Base-by-base conservation (phyloP, 1,284 basidiomycete genomes). In the Microstroma glucosiphilum region DNA sequence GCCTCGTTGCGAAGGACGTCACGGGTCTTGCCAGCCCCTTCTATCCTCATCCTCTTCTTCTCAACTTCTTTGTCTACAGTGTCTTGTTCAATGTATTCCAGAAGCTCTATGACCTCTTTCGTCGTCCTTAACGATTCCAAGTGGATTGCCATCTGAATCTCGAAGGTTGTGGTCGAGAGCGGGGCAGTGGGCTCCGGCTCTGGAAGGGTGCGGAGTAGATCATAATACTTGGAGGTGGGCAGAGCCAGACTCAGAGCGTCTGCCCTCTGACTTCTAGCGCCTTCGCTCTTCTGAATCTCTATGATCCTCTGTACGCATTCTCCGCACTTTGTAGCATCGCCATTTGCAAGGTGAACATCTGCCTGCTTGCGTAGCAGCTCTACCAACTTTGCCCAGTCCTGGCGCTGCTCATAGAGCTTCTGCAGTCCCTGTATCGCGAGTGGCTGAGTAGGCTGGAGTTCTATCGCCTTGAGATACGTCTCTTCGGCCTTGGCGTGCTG, bases 251-350 rank as follows among this genome's bases (percentile, higher is more conserved):
- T 83, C 11, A 97, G 82, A 0, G 19, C 61, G 62, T 12, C 43
- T 57, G 60, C 60, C 68, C 88, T 89, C 79, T 90, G 83, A 58
- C 82, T 76, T 40, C 82, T 81, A 2, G 84, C 84, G 0, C 89
- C 89, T 63, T 86, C 83, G 56, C 85, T 81, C 17, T 86, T 82
- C 26, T 86, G 84, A 1, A 87, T 74, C 1, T 86, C 83, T n/a
- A 96, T 80, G 43, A 90, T 81, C 68, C 87, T 89, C 75, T 92
- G 89, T 49, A 94, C 77, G 0, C 83, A 82, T 72, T 91, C 89
- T 0, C 89, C 90, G 68, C 88, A 89, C 79, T 90, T 93, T 8
- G 82, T 82, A 0, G 84, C 85, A 76, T 97, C 91, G 40, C 86
- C 82, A 4, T 65, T 64, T 55, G 72, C 67, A n/a, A 64, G 58